A percentile compares a stretch with the other conserved stretches of the same genome.
These are phyloP conservation scores for Gossypium ekmanianum DNA, from an alignment of 345 rosid genomes.

Conservation along the genomic window DNA sequence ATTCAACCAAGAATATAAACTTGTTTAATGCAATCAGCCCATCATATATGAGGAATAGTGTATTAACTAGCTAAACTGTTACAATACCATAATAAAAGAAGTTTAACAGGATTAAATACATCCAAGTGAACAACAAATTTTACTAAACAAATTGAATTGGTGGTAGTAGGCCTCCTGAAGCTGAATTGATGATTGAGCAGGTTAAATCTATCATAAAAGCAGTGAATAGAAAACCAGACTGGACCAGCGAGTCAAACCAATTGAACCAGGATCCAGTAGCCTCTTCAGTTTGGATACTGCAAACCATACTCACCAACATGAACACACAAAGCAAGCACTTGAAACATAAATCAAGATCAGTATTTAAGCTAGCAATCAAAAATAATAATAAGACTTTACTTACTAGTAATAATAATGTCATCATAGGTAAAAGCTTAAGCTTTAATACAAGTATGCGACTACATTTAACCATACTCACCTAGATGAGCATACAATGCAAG, in stretches of 20 bases:
- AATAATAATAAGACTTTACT: neutral
- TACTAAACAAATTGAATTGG: neutral
- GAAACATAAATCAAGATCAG: neutral
- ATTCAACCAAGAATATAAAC: slow-evolving; percentile 4
- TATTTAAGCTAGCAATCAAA: neutral
- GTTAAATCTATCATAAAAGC: neutral
- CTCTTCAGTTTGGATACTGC: neutral
- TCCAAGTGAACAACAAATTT: neutral
- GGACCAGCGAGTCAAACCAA: neutral
- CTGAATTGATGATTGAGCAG: neutral
- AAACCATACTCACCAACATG: neutral
- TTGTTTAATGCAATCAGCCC: neutral
- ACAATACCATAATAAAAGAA: neutral
- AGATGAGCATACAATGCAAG: neutral
- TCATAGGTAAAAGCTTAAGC: neutral
- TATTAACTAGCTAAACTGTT: neutral
- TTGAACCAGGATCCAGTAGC: neutral
- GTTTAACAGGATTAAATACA: neutral
- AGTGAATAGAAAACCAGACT: neutral
- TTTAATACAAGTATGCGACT: neutral
- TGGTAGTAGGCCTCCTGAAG: neutral
- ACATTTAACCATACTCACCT: neutral
- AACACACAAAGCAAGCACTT: neutral
- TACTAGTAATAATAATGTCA: neutral
- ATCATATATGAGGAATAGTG: neutral